Conservation (phyloP, 2,329 filamentous ascomycete genomes). For the Calonectria hawksworthii region DNA sequence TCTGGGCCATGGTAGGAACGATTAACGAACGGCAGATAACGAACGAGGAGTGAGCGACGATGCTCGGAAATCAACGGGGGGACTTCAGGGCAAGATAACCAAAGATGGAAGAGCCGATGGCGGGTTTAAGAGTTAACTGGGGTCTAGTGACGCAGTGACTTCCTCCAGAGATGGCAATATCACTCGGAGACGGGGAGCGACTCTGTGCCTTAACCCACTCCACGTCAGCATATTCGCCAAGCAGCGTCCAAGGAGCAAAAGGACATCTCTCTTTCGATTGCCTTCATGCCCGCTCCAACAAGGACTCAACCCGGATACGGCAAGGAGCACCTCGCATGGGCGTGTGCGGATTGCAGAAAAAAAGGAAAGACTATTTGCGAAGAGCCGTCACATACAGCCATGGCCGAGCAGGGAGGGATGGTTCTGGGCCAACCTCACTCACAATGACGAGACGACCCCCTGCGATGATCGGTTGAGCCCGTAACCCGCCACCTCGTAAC, state of each 20-base stretch:
- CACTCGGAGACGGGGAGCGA: slow-evolving; percentile 26
- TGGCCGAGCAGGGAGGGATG: slow-evolving; percentile 30
- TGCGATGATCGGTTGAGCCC: slow-evolving; percentile 27
- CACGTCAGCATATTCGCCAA: slow-evolving; percentile 34
- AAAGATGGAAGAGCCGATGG: slow-evolving; percentile 22
- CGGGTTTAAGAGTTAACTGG: slow-evolving; percentile 15
- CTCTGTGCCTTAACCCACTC: slow-evolving; percentile 22
- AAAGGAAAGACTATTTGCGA: slow-evolving; percentile 22
- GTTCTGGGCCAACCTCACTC: slow-evolving; percentile 24
- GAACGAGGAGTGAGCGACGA: slow-evolving; percentile 36
- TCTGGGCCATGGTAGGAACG: slow-evolving; percentile 45
- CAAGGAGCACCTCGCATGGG: slow-evolving; percentile 20
- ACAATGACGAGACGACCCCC: slow-evolving; percentile 22
- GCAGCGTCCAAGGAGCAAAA: slow-evolving; percentile 30
- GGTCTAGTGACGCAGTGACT: slow-evolving; percentile 22
- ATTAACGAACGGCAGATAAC: slow-evolving; percentile 38
- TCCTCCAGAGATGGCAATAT: slow-evolving; percentile 30
- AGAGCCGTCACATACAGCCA: slow-evolving; percentile 31
- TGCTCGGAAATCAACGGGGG: slow-evolving; percentile 30
- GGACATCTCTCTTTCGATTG: slow-evolving; percentile 5
- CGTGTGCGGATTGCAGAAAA: slow-evolving; percentile 30
- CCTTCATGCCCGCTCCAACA: slow-evolving; percentile 21
- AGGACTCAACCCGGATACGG: slow-evolving; percentile 27
- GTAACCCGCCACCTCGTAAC: slow-evolving; percentile 43
- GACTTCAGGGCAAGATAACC: slow-evolving; percentile 38